These are phyloP conservation scores for Leucaena leucocephala DNA, from an alignment of 306 rosid species.

Conservation along the genomic window DNA sequence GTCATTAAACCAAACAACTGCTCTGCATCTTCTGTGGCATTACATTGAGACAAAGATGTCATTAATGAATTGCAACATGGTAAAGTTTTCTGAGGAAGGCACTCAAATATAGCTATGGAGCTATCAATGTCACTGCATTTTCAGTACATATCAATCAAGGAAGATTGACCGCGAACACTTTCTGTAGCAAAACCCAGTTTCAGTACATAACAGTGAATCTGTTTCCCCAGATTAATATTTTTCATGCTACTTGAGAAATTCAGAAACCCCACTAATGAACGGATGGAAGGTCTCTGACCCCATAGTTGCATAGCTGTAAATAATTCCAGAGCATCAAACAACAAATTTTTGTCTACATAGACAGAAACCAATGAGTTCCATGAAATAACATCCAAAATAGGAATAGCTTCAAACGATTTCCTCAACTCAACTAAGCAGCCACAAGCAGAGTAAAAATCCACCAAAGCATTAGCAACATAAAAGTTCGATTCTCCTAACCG, in stretches of 20 bases:
- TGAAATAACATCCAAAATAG: slow-evolving; percentile 67
- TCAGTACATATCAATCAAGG: slow-evolving; percentile 85
- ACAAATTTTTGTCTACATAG: slow-evolving; percentile 45
- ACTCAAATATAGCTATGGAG: slow-evolving; percentile 65
- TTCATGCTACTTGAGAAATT: slow-evolving; percentile 62
- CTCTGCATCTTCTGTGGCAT: slow-evolving; percentile 59
- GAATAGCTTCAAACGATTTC: slow-evolving; percentile 61
- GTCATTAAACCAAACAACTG: slow-evolving; percentile 82
- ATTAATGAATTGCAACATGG: slow-evolving; percentile 83
- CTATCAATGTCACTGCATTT: slow-evolving; percentile 70
- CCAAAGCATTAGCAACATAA: slow-evolving; percentile 78
- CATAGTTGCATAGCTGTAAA: slow-evolving; percentile 61
- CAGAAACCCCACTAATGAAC: slow-evolving; percentile 61
- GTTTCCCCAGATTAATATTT: slow-evolving; percentile 61
- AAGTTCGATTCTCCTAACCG: slow-evolving; percentile 59
- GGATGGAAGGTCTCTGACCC: slow-evolving; percentile 75
- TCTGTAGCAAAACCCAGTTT: slow-evolving; percentile 61
- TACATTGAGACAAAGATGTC: slow-evolving; percentile 75
- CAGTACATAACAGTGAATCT: slow-evolving; percentile 61
- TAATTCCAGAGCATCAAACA: slow-evolving; percentile 50
- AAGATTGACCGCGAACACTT: slow-evolving; percentile 72
- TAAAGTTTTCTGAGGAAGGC: slow-evolving; percentile 47
- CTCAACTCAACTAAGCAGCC: slow-evolving; percentile 61
- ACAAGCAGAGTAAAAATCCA: slow-evolving; percentile 84
- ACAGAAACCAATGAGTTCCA: slow-evolving; percentile 86